phyloP scores from a whole-genome alignment of 176 grass and related monocot species.

The Carex cristatella region DNA sequence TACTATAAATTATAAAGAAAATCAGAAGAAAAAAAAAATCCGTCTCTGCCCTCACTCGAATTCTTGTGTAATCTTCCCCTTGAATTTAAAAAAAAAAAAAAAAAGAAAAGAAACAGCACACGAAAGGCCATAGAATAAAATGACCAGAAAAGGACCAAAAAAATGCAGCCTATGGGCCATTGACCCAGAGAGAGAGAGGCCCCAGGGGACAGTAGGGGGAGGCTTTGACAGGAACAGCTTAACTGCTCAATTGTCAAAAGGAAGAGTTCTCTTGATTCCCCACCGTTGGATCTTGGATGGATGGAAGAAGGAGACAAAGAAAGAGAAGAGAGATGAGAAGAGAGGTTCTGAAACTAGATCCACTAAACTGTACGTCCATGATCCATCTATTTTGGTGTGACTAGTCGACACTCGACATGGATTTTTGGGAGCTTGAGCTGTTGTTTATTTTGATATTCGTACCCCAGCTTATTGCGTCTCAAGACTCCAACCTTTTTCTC shows the following conservation, averaged over 20 bases:
- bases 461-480: neutral
- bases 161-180: too few relatives aligned
- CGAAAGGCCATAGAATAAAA: too few relatives aligned
- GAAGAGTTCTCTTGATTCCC: neutral
- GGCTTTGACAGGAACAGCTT: conserved; percentile 28
- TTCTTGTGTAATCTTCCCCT: too few relatives aligned
- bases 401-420: neutral
- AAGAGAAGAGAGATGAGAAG: neutral
- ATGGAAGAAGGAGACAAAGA: neutral
- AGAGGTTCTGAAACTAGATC: conserved; percentile 9
- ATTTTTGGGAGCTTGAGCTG: conserved; percentile 19
- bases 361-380: conserved; percentile 23
- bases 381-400: conserved; percentile 29
- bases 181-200: too few relatives aligned
- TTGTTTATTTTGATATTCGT: neutral
- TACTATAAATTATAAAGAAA: too few relatives aligned
- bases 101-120: too few relatives aligned
- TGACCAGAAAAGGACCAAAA: too few relatives aligned
- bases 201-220: too few relatives aligned
- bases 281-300: conserved; percentile 7
- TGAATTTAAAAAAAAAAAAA: too few relatives aligned
- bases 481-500: neutral
- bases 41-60: too few relatives aligned
- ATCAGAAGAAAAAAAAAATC: too few relatives aligned
- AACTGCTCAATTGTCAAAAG: conserved; percentile 29